phyloP scores from a whole-genome alignment of 176 grass and related monocot genomes.

The Eleusine coracana region DNA sequence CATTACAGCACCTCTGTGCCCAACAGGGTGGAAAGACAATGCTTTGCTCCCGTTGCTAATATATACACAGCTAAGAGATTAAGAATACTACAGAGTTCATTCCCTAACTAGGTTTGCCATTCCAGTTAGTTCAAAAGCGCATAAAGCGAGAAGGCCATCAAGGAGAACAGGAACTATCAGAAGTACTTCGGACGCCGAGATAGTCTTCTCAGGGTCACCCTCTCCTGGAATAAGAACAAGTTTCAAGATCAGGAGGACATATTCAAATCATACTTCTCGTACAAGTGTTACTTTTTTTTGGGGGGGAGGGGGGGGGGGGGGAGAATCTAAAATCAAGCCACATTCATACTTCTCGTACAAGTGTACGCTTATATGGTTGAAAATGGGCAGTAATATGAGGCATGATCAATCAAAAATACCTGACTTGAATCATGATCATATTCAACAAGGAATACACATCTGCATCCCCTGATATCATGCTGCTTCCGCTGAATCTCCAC shows the following conservation, averaged over 20 bases:
- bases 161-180: conserved; percentile 17
- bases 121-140: conserved; percentile 25
- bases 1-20: conserved; percentile 12
- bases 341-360: not conserved
- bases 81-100: not conserved
- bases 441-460: conserved; percentile 75
- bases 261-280: not conserved
- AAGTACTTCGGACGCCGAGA: conserved; percentile 57
- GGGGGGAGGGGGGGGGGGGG: too few species aligned
- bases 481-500: conserved; percentile 68
- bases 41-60: conserved; percentile 25
- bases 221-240: conserved; percentile 48
- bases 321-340: not conserved
- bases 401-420: conserved; percentile 44
- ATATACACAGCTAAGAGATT: conserved; percentile 12
- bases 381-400: not conserved
- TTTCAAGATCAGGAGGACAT: not conserved
- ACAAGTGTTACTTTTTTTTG: not conserved
- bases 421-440: conserved; percentile 83
- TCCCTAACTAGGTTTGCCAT: conserved; percentile 15
- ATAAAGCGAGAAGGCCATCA: not conserved
- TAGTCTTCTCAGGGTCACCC: conserved; percentile 62
- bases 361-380: not conserved
- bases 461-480: conserved; percentile 95
- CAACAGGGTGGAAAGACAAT: not conserved